Evolutionary conservation across 1,284 basidiomycete genomes (phyloP), one percentile per base, ranked within the genome.

Genomic region (Puccinia hordei): DNA sequence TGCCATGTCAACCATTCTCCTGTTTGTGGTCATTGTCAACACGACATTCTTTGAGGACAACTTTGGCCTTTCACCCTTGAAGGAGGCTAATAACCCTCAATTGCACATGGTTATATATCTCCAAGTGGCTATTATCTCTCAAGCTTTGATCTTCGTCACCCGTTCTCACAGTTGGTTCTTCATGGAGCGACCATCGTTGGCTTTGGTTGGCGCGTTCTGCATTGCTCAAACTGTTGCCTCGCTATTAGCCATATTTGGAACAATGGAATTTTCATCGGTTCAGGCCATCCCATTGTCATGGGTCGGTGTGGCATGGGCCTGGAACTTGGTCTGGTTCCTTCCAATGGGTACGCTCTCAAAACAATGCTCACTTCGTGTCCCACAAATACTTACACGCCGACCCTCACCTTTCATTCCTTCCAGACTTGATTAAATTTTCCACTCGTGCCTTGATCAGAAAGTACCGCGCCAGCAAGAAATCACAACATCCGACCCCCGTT

Each of bases 121-220:
- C 22, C 80, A 94, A 87, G 95, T 98, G 82, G 95, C 95, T 83
- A 95, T 98, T 87, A 97, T 98, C 87, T 98, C 95, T 81, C 95
- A 98, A 87, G 95, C 95, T 2, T 89, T 98, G 82, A 97, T 98
- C 89, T 97, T 97, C 88, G 90, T 96, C 86, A 97, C 95, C 51
- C 94, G 95, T 88, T 92, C 95, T 83, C 95, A 98, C 86, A 90
- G 93, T 38, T 96, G 93, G 89, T 98, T 95, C 90, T 98, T 96
- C 90, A 94, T 94, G 92, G 95, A 98, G 88, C 91, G 95, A 82
- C 95, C 95, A 33, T 96, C 95, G 69, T 88, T 71, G n/a, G 66
- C 66, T 22, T 41, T 81, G n/a, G n/a, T 81, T 13, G 73, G 24
- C 61, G 80, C 80, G 4, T 81, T 81, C 24, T 61, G 59, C 44